Evolutionary conservation across 805 yeast species (phyloP).

Genomic region (Zygosaccharomyces kombuchaensis): DNA sequence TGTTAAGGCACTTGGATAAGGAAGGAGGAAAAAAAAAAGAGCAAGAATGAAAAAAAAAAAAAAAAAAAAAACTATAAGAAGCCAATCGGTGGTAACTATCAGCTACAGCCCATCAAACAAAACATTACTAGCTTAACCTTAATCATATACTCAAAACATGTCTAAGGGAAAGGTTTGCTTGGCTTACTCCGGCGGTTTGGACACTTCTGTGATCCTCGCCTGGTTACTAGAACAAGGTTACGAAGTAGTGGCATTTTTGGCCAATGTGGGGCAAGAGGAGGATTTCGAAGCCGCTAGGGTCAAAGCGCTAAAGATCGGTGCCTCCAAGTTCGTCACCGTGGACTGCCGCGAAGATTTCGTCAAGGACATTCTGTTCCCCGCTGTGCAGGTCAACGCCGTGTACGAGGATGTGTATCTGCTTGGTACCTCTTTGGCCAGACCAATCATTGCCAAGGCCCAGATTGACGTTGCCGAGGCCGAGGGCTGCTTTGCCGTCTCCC

Average conservation of each 20-base stretch:
- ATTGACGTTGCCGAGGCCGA: constrained; percentile 94
- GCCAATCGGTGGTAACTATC: too few species aligned
- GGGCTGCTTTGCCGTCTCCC: constrained; percentile 98
- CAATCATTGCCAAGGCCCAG: constrained; percentile 97
- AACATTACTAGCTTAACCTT: too few species aligned
- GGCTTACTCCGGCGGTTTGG: constrained; percentile 99
- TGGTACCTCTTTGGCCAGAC: constrained; percentile 98
- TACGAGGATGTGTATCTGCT: constrained; percentile 95
- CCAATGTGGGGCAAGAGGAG: constrained; percentile 98
- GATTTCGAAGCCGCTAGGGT: constrained; percentile 96
- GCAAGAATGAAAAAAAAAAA: not conserved
- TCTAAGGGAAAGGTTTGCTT: constrained; percentile 98
- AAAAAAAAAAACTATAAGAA: not conserved
- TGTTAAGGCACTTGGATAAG: too few species aligned
- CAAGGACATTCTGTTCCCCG: constrained; percentile 87
- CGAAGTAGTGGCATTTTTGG: constrained; percentile 97
- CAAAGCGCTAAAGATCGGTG: constrained; percentile 96
- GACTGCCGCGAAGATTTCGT: constrained; percentile 96
- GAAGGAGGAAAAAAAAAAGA: not conserved
- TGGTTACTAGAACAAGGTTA: constrained; percentile 98
- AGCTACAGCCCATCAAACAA: not conserved
- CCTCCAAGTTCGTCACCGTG: constrained; percentile 87
- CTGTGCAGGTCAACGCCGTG: constrained; percentile 95
- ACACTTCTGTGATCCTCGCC: constrained; percentile 95
- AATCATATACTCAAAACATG: constrained; percentile 52